phyloP scores from a whole-genome alignment of 805 yeast species.

The Pichia scutulata region DNA sequence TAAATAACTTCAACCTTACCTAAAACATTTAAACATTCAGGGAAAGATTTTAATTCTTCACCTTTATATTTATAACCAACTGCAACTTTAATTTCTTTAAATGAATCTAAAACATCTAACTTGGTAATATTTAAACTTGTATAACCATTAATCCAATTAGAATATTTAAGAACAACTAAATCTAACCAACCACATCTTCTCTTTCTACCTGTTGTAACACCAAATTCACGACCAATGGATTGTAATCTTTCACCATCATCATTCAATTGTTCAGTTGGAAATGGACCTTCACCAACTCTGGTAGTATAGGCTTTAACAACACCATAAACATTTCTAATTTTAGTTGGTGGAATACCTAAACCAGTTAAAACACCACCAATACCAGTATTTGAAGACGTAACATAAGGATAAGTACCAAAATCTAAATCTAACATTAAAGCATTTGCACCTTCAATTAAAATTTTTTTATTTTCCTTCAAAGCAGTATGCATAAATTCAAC shows the following conservation, averaged over 20 bases:
- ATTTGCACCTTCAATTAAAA: slow-evolving; percentile 95
- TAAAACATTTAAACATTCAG: slow-evolving; percentile 78
- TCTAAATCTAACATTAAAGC: slow-evolving; percentile 97
- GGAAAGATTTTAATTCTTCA: slow-evolving; percentile 69
- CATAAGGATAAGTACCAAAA: slow-evolving; percentile 96
- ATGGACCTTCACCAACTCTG: slow-evolving; percentile 98
- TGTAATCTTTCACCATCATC: slow-evolving; percentile 81
- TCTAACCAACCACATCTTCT: slow-evolving; percentile 99
- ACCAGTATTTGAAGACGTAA: slow-evolving; percentile 91
- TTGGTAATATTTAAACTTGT: slow-evolving; percentile 91
- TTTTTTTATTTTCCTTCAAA: slow-evolving; percentile 67
- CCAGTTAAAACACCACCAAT: slow-evolving; percentile 98
- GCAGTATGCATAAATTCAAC: slow-evolving; percentile 79
- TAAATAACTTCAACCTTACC: slow-evolving; percentile 91
- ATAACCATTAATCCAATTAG: slow-evolving; percentile 89
- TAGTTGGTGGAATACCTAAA: slow-evolving; percentile 87
- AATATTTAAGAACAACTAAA: slow-evolving; percentile 86
- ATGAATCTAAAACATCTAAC: slow-evolving; percentile 87
- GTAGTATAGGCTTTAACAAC: slow-evolving; percentile 98
- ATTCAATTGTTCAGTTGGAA: slow-evolving; percentile 96
- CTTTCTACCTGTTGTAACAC: slow-evolving; percentile 98
- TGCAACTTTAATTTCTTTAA: slow-evolving; percentile 83
- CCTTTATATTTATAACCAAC: slow-evolving; percentile 78
- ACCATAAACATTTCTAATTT: slow-evolving; percentile 77
- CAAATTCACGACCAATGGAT: slow-evolving; percentile 87